These are phyloP conservation scores for Colletotrichum gloeosporioides DNA, from an alignment of 2,329 filamentous ascomycete genomes.

Conservation along the genomic window DNA sequence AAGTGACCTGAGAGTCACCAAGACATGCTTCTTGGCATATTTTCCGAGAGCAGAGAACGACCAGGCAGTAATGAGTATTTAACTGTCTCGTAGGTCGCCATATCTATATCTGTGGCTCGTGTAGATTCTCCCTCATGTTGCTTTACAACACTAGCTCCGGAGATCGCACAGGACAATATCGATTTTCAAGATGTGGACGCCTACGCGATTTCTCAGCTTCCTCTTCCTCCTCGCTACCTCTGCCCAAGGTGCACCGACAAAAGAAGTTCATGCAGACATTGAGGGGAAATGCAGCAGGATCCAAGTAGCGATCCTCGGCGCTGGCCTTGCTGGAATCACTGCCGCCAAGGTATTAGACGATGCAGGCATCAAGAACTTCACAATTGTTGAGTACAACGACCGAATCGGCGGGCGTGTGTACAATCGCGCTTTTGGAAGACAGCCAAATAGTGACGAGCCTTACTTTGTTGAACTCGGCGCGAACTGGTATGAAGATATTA, in stretches of 20 bases:
- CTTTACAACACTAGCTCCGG: not conserved
- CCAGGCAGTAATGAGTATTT: not conserved
- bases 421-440: slow-evolving; percentile 61
- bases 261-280: not conserved
- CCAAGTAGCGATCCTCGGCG: slow-evolving; percentile 54
- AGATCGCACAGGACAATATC: not conserved
- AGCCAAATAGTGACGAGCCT: slow-evolving; percentile 49
- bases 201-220: not conserved
- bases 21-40: not conserved
- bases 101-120: not conserved
- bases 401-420: slow-evolving; percentile 66
- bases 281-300: slow-evolving; percentile 33
- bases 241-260: not conserved
- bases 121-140: not conserved
- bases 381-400: slow-evolving; percentile 69
- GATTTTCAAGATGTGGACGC: not conserved
- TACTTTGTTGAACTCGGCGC: slow-evolving; percentile 70
- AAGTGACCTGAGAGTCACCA: not conserved
- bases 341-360: slow-evolving; percentile 69
- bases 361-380: slow-evolving; percentile 65
- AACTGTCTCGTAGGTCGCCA: not conserved
- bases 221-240: not conserved
- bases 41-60: not conserved
- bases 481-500: slow-evolving; percentile 58
- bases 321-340: slow-evolving; percentile 67